Conservation (phyloP, 768 basidiomycete species). For the Xerocomus brunneocitrinus region DNA sequence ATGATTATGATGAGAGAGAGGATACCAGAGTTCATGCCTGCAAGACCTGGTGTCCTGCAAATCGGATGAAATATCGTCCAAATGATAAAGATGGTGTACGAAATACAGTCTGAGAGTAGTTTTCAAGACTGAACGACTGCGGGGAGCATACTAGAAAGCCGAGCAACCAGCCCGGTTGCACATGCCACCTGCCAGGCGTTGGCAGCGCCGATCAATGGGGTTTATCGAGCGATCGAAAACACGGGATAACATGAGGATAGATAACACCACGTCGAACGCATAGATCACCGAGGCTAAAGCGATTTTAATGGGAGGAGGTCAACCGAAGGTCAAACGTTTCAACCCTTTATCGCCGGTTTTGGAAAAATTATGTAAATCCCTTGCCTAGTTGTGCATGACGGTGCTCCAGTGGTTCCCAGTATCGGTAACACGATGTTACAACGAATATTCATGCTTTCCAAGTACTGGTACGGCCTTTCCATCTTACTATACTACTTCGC, state of each 20-base stretch:
- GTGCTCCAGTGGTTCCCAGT: no score
- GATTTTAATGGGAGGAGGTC: no score
- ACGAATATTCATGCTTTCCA: no score
- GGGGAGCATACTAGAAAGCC: background rate
- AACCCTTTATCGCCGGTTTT: no score
- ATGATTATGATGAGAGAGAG: background rate
- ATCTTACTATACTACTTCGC: no score
- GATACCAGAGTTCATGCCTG: slow-evolving; percentile 3
- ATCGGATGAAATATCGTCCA: background rate
- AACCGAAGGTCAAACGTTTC: no score
- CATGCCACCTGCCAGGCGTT: slow-evolving; percentile 1
- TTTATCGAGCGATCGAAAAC: background rate
- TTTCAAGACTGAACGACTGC: background rate
- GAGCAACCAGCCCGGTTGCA: background rate
- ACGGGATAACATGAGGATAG: background rate
- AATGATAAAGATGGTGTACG: background rate
- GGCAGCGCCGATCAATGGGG: slow-evolving; percentile 6
- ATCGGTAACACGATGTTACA: no score
- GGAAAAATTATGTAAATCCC: no score
- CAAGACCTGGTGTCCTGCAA: background rate
- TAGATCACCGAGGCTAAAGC: no score
- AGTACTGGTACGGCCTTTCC: no score
- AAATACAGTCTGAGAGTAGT: background rate
- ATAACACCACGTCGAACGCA: background rate
- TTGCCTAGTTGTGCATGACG: no score